Evolutionary conservation across 208 protist genomes (phyloP), one percentile per base, ranked within the genome.

Genomic region (Wallacemonas rigidus): DNA sequence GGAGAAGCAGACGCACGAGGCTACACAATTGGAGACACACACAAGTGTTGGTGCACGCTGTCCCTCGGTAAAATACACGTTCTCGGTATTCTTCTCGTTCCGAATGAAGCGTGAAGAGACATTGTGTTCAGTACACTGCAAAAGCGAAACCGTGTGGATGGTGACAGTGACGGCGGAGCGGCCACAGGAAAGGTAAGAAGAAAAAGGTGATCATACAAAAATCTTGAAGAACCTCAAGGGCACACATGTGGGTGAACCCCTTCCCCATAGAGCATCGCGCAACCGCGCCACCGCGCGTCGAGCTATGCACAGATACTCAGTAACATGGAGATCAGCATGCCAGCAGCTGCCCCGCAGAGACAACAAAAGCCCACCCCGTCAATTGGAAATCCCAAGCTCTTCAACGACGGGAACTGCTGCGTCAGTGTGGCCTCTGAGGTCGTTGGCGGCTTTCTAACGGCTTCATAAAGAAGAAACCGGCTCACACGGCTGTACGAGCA

Each of bases 291-390:
- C 6, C 47, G n/a, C 41, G 8, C 17, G 4, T 45, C 47, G 14
- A 14, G 15, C 75, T 74, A 81, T 36, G 47, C 72, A 35, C 64
- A 56, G 1, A 76, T 50, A 38, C 64, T 53, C 2, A 78, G 61
- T 8, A 82, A 39, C 40, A 70, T 62, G 53, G 41, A 43, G 44
- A 74, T 53, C 2, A 77, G 47, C 55, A 58, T 75, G 2, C 51
- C 51, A 40, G 57, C 67, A 2, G 68, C 60, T 17, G 48, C 15
- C 6, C 70, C 51, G 41, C 57, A 67, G 2, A 68, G 45, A 40
- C 72, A 60, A 35, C 65, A 65, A 58, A 78, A 82, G 40, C 72
- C 77, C 38, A 26, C 62, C 5, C 41, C 62, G 8, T 15, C 12
- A n/a, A 45, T 70, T 48, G 63, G 60, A 35, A 65, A 76, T 15